Evolutionary conservation across 495 filamentous ascomycete genomes (phyloP).

Genomic region (Aspergillus diversus): DNA sequence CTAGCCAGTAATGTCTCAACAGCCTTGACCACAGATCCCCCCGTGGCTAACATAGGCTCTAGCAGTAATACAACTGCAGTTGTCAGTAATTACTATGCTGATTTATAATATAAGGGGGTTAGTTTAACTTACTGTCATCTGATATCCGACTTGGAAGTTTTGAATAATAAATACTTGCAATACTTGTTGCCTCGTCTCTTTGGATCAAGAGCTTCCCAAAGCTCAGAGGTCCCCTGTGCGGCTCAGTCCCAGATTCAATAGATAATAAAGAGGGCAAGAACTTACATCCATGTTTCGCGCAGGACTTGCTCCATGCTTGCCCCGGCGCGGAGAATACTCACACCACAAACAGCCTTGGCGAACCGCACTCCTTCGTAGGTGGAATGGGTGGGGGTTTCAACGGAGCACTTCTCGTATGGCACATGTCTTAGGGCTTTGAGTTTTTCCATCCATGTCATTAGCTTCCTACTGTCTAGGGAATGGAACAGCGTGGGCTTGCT

Average conservation of each 20-base stretch:
- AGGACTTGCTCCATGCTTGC: conserved; percentile 27
- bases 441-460: neutral
- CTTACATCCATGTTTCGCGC: conserved; percentile 24
- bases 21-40: conserved; percentile 26
- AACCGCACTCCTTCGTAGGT: conserved; percentile 19
- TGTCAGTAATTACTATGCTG: neutral
- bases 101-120: neutral
- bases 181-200: conserved; percentile 27
- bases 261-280: neutral
- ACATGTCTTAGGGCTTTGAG: conserved; percentile 22
- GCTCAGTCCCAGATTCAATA: neutral
- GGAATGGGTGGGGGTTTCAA: conserved; percentile 17
- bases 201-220: conserved; percentile 31
- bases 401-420: conserved; percentile 15
- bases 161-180: conserved; percentile 23
- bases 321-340: conserved; percentile 28
- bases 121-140: conserved; percentile 14
- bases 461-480: neutral
- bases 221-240: conserved; percentile 19
- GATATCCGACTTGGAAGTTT: conserved; percentile 24
- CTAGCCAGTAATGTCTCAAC: conserved; percentile 18
- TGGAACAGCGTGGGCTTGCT: neutral
- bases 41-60: conserved; percentile 31
- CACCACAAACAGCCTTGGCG: conserved; percentile 25
- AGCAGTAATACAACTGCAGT: conserved; percentile 25